Percentiles rank a stretch among this genome's conserved stretches.
phyloP scores from a whole-genome alignment of 2,329 filamentous ascomycete species.

The Pseudocercospora vitis region DNA sequence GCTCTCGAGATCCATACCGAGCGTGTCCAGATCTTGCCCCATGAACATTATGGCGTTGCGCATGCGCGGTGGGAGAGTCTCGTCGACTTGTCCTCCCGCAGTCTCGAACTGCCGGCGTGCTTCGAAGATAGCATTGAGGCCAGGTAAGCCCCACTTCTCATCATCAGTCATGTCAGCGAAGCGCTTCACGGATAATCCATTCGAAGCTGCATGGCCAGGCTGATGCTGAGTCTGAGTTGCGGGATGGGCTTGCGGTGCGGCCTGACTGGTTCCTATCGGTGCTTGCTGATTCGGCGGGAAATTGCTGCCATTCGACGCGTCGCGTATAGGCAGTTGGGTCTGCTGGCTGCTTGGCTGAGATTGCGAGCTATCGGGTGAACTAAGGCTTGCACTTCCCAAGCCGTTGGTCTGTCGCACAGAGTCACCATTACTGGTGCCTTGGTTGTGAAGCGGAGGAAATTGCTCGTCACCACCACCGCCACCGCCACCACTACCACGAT shows the following conservation, averaged over 20 bases:
- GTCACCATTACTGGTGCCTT: constrained; percentile 47
- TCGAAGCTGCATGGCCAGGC: constrained; percentile 19
- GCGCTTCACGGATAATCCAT: constrained; percentile 40
- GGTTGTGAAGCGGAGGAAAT: constrained; percentile 60
- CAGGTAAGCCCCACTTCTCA: constrained; percentile 61
- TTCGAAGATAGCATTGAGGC: constrained; percentile 54
- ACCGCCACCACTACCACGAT: constrained; percentile 33
- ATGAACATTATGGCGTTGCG: constrained; percentile 49
- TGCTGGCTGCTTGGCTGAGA: constrained; percentile 29
- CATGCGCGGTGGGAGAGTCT: constrained; percentile 33
- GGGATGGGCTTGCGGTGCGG: constrained; percentile 16
- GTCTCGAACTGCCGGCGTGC: constrained; percentile 29
- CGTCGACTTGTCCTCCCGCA: constrained; percentile 30
- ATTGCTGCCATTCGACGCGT: constrained; percentile 20
- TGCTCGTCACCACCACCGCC: constrained; percentile 55
- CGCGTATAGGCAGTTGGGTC: constrained; percentile 30
- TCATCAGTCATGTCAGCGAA: constrained; percentile 60
- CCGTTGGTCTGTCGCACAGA: constrained; percentile 25
- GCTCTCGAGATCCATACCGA: constrained; percentile 62
- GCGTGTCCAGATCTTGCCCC: constrained; percentile 63
- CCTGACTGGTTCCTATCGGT: constrained; percentile 27
- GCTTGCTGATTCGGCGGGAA: constrained; percentile 27
- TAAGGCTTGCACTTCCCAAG: constrained; percentile 24
- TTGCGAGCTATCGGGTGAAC: constrained; percentile 28
- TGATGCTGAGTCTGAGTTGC: constrained; percentile 8